Base-by-base conservation (phyloP, 2,329 filamentous ascomycete genomes). In the Botrytis sinoallii region DNA sequence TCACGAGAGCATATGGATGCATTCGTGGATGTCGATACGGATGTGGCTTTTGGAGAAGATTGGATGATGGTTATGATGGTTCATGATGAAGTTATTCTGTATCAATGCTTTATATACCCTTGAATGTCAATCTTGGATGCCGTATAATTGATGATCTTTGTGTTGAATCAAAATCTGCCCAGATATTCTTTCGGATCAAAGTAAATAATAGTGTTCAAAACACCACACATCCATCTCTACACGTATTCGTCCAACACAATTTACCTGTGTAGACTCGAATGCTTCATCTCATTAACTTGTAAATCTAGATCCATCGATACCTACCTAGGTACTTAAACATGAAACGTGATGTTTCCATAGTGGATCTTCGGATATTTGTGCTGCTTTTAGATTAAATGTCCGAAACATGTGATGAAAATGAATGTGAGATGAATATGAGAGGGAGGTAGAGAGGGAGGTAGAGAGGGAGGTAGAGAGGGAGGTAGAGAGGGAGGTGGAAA, bases 21-120 rank as follows among this genome's bases (percentile, higher is more conserved):
- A 67, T 55, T 67, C 35, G 9, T 67, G 65, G 65, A 67, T 67
- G 65, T n/a, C 9, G 32, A 32, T 67, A 2, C 46, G 65, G 32
- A 67, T 14, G 10, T 55, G 65, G 44, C 65, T 67, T 2, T 55
- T 67, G 14, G 46, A 67, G 32, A 67, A 55, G 32, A 9, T 67
- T 40, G 65, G 65, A 55, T 67, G 38, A 40, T 52, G 8, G 5
- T 65, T 44, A 32, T 65, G 7, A 46, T 29, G 35, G 40, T 32
- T 44, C 25, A 55, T 5, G 22, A 67, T 40, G 46, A 67, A 38
- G n/a, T 25, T 9, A 57, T 57, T 29, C n/a, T 57, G 52, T 57
- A 38, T n/a, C 2, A 42, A 63, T 40, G 16, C 16, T 35, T 5
- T 46, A 22, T 65, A 40, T 20, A 35, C 35, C 46, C 10, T 25